Percentiles rank a stretch among this genome's conserved stretches.
phyloP scores from a whole-genome alignment of 192 early-diverging fungal genomes.

The Coemansia reversa region DNA sequence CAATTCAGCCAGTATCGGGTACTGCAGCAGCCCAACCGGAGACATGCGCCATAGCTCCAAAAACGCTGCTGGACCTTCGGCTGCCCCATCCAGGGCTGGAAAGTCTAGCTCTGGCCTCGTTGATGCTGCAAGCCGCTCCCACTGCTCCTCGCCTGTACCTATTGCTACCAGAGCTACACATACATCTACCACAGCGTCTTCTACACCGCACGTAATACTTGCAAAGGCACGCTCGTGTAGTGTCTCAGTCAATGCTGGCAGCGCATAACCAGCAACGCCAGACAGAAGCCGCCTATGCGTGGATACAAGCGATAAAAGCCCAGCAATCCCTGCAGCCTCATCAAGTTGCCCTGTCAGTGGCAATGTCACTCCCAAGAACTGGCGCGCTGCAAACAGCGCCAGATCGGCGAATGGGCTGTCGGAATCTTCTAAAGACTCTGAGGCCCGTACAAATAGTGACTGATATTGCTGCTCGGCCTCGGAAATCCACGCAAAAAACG shows the following conservation, averaged over 20 bases:
- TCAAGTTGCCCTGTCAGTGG: conserved; percentile 29
- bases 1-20: conserved; percentile 39
- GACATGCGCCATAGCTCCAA: conserved; percentile 37
- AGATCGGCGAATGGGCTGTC: conserved; percentile 35
- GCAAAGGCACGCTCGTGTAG: conserved; percentile 45
- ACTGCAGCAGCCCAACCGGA: conserved; percentile 48
- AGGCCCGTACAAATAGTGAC: conserved; percentile 27
- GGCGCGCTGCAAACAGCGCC: conserved; percentile 30
- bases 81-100: conserved; percentile 6
- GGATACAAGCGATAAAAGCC: conserved; percentile 24
- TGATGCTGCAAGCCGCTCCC: conserved; percentile 40
- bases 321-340: conserved; percentile 37
- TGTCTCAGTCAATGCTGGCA: conserved; percentile 20
- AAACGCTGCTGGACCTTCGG: conserved; percentile 14
- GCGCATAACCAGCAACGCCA: conserved; percentile 29
- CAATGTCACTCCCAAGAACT: conserved; percentile 17
- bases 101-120: conserved; percentile 38
- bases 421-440: background rate
- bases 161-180: conserved; percentile 15
- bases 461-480: conserved; percentile 45
- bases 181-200: conserved; percentile 13
- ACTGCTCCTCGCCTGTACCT: conserved; percentile 7
- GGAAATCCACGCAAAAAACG: conserved; percentile 43
- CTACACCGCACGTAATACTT: conserved; percentile 37
- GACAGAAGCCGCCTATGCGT: conserved; percentile 26